These are phyloP conservation scores for Iberis pinnata DNA, from an alignment of 345 rosid genomes.

Conservation along the genomic window DNA sequence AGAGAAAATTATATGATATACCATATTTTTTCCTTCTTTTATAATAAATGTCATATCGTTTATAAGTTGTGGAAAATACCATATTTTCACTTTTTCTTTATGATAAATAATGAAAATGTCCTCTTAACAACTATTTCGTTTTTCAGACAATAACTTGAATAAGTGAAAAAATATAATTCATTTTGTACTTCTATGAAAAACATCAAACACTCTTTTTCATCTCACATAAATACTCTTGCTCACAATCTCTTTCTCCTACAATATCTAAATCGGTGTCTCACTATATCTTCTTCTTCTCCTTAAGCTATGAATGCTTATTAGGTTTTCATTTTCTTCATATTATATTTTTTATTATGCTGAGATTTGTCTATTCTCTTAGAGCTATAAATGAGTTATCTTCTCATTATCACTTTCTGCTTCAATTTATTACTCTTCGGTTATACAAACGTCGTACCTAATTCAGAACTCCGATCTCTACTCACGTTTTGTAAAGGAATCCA, in stretches of 20 bases:
- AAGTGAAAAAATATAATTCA: no score
- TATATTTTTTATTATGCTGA: neutral
- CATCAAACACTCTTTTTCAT: slow-evolving; percentile 9
- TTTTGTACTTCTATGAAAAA: no score
- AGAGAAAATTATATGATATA: no score
- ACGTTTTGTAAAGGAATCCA: slow-evolving; percentile 88
- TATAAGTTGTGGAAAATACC: no score
- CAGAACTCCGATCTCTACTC: slow-evolving; percentile 58
- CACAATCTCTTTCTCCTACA: neutral
- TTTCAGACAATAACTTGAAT: no score
- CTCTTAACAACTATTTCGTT: no score
- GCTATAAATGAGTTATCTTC: slow-evolving; percentile 37
- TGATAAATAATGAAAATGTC: no score
- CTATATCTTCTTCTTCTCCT: slow-evolving; percentile 5
- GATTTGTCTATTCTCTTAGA: neutral
- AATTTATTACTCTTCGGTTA: slow-evolving; percentile 10
- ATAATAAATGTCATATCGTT: no score
- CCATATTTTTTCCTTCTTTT: no score
- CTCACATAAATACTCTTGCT: slow-evolving; percentile 13
- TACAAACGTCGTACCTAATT: slow-evolving; percentile 28
- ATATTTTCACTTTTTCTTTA: no score
- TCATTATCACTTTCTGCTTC: slow-evolving; percentile 28
- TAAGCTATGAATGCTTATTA: slow-evolving; percentile 28
- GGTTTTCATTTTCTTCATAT: neutral
- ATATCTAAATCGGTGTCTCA: slow-evolving; percentile 14